Percentiles rank a stretch among this genome's conserved stretches.
phyloP scores from a whole-genome alignment of 2,329 filamentous ascomycete genomes.

The Clonostachys sp. region DNA sequence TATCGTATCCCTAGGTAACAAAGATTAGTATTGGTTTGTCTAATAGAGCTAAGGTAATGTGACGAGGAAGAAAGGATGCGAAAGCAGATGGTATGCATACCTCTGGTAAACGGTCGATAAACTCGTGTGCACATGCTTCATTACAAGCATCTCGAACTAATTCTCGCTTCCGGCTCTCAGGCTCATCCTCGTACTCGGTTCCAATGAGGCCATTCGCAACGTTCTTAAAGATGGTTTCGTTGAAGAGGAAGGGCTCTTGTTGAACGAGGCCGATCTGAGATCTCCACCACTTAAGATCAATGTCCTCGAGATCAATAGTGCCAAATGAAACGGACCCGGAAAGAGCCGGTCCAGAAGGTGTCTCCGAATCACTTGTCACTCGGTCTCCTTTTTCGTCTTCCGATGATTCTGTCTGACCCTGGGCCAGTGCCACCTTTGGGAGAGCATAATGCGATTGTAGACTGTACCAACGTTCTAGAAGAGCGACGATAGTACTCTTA shows the following conservation, averaged over 20 bases:
- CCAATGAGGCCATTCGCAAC: constrained; percentile 55
- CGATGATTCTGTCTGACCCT: constrained; percentile 25
- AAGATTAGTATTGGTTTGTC: background rate
- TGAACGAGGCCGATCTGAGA: constrained; percentile 61
- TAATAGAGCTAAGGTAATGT: background rate
- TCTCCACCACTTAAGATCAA: constrained; percentile 61
- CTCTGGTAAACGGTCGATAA: constrained; percentile 58
- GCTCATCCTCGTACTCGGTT: constrained; percentile 44
- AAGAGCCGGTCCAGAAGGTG: constrained; percentile 37
- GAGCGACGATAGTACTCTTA: constrained; percentile 69
- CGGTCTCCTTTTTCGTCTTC: constrained; percentile 16
- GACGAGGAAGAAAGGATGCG: background rate
- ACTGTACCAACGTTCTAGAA: constrained; percentile 70
- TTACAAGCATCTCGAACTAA: constrained; percentile 60
- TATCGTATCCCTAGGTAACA: no score
- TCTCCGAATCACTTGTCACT: constrained; percentile 19
- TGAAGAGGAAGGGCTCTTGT: constrained; percentile 66
- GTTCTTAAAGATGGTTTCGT: constrained; percentile 59
- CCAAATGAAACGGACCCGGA: constrained; percentile 43
- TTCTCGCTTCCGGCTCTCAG: constrained; percentile 49
- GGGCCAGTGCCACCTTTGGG: constrained; percentile 41
- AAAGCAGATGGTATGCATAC: constrained; percentile 20
- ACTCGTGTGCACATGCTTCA: constrained; percentile 67
- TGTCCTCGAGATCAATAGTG: constrained; percentile 45
- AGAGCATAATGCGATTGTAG: constrained; percentile 49